Evolutionary conservation across 176 grass and related monocot species (phyloP).

Genomic region (Alloteropsis semialata): DNA sequence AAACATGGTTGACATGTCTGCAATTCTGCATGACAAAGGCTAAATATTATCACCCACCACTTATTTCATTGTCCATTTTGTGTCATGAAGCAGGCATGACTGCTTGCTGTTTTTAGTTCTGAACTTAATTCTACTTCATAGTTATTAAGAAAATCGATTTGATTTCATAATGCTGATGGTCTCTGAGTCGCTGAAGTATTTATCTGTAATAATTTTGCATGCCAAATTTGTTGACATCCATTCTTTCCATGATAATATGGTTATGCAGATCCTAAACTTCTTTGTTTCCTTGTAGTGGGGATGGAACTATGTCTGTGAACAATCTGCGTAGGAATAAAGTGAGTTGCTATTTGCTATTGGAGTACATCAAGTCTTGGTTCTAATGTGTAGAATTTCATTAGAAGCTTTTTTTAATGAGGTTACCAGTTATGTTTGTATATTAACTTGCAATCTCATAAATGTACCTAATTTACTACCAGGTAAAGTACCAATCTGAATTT

Average conservation of each 20-base stretch:
- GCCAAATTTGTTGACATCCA: not conserved
- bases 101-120: not conserved
- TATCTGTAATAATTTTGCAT: not conserved
- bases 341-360: too few relatives aligned
- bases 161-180: not conserved
- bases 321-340: slow-evolving; percentile 81
- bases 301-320: slow-evolving; percentile 88
- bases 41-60: not conserved
- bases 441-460: not conserved
- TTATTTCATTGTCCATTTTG: not conserved
- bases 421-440: too few relatives aligned
- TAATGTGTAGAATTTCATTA: not conserved
- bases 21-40: slow-evolving; percentile 2
- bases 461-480: slow-evolving; percentile 45
- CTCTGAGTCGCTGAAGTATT: not conserved
- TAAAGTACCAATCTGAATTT: slow-evolving; percentile 86
- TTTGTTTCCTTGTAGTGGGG: slow-evolving; percentile 60
- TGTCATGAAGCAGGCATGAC: not conserved
- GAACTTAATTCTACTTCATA: not conserved
- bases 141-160: not conserved
- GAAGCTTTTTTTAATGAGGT: not conserved
- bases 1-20: not conserved
- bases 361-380: not conserved
- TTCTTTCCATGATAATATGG: not conserved
- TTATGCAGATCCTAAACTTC: slow-evolving; percentile 17